Conservation (phyloP, 2,329 filamentous ascomycete genomes). For the Daldinia eschscholtzii region DNA sequence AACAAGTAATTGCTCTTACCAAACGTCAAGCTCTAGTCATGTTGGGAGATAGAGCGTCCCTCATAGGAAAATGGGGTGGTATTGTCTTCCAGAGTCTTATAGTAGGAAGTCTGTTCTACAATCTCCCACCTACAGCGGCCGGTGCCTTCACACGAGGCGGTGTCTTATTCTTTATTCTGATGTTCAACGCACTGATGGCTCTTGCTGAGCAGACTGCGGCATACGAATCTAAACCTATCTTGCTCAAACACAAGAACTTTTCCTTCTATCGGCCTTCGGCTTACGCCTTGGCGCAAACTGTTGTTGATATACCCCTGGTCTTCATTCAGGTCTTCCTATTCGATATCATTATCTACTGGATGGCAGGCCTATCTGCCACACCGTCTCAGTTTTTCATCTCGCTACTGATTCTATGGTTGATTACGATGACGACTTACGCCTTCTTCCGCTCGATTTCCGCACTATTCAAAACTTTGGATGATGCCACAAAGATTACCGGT, state of each 20-base stretch:
- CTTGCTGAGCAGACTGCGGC: slow-evolving; percentile 71
- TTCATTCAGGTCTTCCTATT: slow-evolving; percentile 70
- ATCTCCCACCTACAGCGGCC: slow-evolving; percentile 52
- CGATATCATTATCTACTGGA: slow-evolving; percentile 71
- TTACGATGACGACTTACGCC: slow-evolving; percentile 67
- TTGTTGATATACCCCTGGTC: slow-evolving; percentile 65
- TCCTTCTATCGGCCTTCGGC: slow-evolving; percentile 75
- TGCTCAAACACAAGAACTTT: slow-evolving; percentile 78
- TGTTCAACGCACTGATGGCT: slow-evolving; percentile 73
- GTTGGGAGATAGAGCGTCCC: slow-evolving; percentile 52
- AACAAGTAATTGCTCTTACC: slow-evolving; percentile 63
- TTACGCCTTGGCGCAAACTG: slow-evolving; percentile 59
- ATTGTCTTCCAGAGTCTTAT: slow-evolving; percentile 54
- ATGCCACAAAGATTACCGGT: slow-evolving; percentile 53
- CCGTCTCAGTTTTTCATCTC: slow-evolving; percentile 73
- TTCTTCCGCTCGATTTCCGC: slow-evolving; percentile 65
- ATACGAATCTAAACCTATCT: slow-evolving; percentile 72
- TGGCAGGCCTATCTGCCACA: slow-evolving; percentile 67
- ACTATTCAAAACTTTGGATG: slow-evolving; percentile 62
- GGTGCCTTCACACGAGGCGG: slow-evolving; percentile 72
- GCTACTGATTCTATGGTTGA: slow-evolving; percentile 65
- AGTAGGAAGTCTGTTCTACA: slow-evolving; percentile 52
- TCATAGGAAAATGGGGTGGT: slow-evolving; percentile 54
- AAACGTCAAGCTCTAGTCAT: slow-evolving; percentile 53
- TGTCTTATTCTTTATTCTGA: slow-evolving; percentile 71